phyloP scores from a whole-genome alignment of 768 basidiomycete species.

The Auricularia heimuer region DNA sequence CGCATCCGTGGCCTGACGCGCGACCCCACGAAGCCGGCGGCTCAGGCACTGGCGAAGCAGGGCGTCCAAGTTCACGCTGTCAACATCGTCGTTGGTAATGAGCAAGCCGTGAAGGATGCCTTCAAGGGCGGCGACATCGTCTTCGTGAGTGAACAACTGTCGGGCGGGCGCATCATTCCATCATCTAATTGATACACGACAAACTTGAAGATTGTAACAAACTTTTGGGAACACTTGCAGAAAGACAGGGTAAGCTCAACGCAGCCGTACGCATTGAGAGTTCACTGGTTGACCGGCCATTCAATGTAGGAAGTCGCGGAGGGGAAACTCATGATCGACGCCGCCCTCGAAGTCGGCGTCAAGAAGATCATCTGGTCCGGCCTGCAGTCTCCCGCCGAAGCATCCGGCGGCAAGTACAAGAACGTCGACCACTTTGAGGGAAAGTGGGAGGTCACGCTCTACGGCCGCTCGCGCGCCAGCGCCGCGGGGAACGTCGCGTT shows the following conservation, averaged over 20 bases:
- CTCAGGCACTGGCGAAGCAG: slow-evolving; percentile 8
- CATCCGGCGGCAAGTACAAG: neutral
- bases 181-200: no score
- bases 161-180: neutral
- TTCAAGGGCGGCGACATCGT: slow-evolving; percentile 16
- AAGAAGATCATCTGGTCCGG: slow-evolving; percentile 13
- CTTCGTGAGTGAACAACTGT: slow-evolving; percentile 10
- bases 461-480: no score
- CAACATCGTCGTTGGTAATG: slow-evolving; percentile 12
- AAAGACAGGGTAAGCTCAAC: neutral
- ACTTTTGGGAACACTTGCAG: slow-evolving; percentile 11
- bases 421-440: no score
- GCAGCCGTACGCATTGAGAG: no score
- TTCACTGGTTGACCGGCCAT: neutral
- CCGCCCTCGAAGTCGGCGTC: slow-evolving; percentile 9
- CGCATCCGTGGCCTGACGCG: slow-evolving; percentile 16
- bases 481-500: neutral
- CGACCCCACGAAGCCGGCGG: slow-evolving; percentile 13
- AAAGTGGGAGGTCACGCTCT: no score
- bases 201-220: slow-evolving; percentile 6
- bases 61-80: slow-evolving; percentile 19
- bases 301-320: slow-evolving; percentile 5
- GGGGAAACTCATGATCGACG: slow-evolving; percentile 13
- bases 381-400: neutral
- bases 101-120: slow-evolving; percentile 11